Evolutionary conservation across 2,329 filamentous ascomycete species (phyloP), one percentile per base, ranked within the genome.

Genomic region (Aspergillus fumigatus): DNA sequence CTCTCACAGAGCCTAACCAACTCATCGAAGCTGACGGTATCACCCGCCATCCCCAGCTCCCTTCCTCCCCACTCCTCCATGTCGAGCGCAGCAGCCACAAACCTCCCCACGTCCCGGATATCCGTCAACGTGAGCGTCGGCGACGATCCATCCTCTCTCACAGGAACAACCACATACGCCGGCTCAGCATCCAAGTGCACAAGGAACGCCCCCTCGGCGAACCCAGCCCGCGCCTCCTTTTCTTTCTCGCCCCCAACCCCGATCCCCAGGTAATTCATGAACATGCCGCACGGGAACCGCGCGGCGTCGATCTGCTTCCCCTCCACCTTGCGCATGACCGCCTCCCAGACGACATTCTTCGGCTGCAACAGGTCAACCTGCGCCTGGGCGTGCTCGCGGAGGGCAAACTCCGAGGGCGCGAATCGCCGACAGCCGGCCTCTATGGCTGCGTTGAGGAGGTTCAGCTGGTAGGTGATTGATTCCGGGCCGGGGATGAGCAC

Each of bases 361-460:
- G 62, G 58, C 1, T 53, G 50, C 6, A 70, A 50, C 9, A 70
- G 50, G 7, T 64, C 65, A 11, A 73, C 59, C 21, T 56, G 57
- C 1, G 51, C 27, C 1, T 65, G 61, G 9, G 61, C 55, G 2
- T 56, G n/a, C 4, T 60, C 53, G 5, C 64, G 61, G 4, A 62
- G 45, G 0, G 66, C 70, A 26, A 77, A 81, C 54, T 74, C 74
- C 47, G 73, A 75, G 1, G 79, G 79, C 3, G 79, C 73, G 57
- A 80, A 82, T 8, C 80, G 72, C 43, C 69, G 66, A 1, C 79
- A 73, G 1, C 77, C 76, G 0, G 75, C 77, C 27, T 69, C 65
- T 53, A 77, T 75, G 0, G 75, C 70, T 3, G 79, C 79, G 6
- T 68, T 69, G 3, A 74, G 70, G 0, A 82, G 68, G 3, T 70